Evolutionary conservation across 2,329 filamentous ascomycete species (phyloP).

Genomic region (Neofusicoccum sp.): DNA sequence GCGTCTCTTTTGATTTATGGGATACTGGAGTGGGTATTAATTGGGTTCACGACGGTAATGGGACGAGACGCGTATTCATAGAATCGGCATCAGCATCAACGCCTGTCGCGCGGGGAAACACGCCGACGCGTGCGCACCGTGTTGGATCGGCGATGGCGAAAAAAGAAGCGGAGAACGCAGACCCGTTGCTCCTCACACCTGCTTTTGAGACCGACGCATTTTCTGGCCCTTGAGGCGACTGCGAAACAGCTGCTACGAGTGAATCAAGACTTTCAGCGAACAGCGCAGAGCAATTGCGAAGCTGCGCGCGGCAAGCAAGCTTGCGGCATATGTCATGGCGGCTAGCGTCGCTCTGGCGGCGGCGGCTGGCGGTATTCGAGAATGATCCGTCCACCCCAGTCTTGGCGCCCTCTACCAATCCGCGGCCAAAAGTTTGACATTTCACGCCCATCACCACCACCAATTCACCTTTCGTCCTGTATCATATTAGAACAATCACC

Average conservation of each 20-base stretch:
- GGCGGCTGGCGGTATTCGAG: background rate
- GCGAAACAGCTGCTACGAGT: background rate
- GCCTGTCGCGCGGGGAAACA: constrained; percentile 5
- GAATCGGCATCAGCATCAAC: background rate
- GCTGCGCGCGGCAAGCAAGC: background rate
- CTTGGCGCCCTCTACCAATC: constrained; percentile 8
- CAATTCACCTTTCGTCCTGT: background rate
- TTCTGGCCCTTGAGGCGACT: background rate
- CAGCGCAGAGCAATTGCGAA: background rate
- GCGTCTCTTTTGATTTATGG: background rate
- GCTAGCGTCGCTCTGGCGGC: background rate
- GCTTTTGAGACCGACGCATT: background rate
- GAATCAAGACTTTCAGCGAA: background rate
- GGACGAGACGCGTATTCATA: constrained; percentile 2
- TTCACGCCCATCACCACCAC: background rate
- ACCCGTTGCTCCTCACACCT: background rate
- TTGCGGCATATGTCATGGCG: background rate
- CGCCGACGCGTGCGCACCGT: background rate
- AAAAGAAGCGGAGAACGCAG: background rate
- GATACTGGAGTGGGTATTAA: background rate
- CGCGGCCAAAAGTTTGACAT: background rate
- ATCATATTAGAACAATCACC: background rate
- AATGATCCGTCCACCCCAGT: background rate
- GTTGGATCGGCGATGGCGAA: constrained; percentile 8
- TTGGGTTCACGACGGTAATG: constrained; percentile 7